These are phyloP conservation scores for Nematocida ausubeli DNA, from an alignment of 371 early-diverging fungal species.

Conservation along the genomic window DNA sequence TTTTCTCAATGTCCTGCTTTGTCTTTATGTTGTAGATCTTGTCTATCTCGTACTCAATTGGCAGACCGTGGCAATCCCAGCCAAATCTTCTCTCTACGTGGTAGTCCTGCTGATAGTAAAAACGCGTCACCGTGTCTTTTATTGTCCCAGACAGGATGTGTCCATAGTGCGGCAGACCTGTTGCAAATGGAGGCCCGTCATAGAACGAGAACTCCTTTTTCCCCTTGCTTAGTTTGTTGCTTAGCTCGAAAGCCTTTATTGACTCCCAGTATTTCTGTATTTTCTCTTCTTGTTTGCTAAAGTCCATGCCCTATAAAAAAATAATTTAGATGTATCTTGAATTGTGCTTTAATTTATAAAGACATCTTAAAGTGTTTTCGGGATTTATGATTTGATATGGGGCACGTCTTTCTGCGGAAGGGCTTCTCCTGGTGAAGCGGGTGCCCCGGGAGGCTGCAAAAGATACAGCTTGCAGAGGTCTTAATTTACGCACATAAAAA, in stretches of 20 bases:
- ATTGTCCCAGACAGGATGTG: conserved; percentile 98
- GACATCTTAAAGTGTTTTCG: too few relatives aligned
- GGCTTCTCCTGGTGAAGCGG: too few relatives aligned
- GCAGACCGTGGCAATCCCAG: conserved; percentile 99
- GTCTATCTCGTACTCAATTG: conserved; percentile 98
- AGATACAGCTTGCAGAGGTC: too few relatives aligned
- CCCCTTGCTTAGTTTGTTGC: conserved; percentile 75
- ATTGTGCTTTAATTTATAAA: too few relatives aligned
- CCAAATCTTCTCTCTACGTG: conserved; percentile 96
- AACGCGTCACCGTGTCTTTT: conserved; percentile 98
- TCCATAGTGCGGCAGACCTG: conserved; percentile 99
- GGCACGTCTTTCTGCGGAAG: too few relatives aligned
- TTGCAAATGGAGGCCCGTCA: conserved; percentile 99
- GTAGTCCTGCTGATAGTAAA: conserved; percentile 89
- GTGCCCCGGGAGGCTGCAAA: too few relatives aligned
- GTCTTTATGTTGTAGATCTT: conserved; percentile 81
- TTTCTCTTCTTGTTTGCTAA: conserved; percentile 78
- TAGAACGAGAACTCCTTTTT: conserved; percentile 70
- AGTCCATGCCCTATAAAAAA: conserved; percentile 35
- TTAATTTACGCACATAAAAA: too few relatives aligned
- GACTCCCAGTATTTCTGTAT: conserved; percentile 88
- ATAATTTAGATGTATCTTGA: conserved; percentile 2
- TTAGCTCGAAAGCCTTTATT: conserved; percentile 90
- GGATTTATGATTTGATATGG: too few relatives aligned
- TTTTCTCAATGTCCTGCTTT: conserved; percentile 77